Conservation (phyloP, 106 monocot species). For the Platanthera zijinensis region DNA sequence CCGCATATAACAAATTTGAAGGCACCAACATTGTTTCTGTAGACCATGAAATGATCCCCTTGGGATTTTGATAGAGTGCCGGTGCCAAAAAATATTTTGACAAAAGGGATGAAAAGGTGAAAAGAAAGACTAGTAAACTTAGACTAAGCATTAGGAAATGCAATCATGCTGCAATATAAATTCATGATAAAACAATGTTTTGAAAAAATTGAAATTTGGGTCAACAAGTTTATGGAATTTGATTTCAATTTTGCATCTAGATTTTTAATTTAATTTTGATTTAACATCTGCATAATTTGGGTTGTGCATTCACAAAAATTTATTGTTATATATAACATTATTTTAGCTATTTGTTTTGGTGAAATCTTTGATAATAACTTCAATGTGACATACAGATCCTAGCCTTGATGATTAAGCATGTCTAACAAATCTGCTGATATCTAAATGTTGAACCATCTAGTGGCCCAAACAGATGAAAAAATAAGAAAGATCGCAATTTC, state of each 20-base stretch:
- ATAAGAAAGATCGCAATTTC: background rate
- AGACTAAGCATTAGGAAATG: background rate
- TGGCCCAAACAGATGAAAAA: background rate
- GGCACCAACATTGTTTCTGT: background rate
- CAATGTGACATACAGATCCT: background rate
- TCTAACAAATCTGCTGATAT: background rate
- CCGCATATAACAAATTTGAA: background rate
- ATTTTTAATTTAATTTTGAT: background rate
- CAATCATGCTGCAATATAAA: background rate
- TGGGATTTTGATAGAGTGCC: background rate
- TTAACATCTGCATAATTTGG: background rate
- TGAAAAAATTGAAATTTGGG: background rate
- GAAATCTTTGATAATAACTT: background rate
- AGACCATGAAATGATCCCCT: background rate
- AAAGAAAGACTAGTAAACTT: background rate
- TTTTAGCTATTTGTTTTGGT: background rate
- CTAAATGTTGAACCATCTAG: background rate
- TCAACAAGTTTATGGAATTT: background rate
- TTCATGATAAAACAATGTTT: background rate
- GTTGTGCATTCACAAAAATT: background rate
- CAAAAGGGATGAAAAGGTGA: background rate
- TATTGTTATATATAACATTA: background rate
- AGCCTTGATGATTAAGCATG: background rate
- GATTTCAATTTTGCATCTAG: background rate
- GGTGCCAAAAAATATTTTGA: background rate